These are phyloP conservation scores for Guadua angustifolia DNA, from an alignment of 176 grass and related monocot species.

Conservation along the genomic window DNA sequence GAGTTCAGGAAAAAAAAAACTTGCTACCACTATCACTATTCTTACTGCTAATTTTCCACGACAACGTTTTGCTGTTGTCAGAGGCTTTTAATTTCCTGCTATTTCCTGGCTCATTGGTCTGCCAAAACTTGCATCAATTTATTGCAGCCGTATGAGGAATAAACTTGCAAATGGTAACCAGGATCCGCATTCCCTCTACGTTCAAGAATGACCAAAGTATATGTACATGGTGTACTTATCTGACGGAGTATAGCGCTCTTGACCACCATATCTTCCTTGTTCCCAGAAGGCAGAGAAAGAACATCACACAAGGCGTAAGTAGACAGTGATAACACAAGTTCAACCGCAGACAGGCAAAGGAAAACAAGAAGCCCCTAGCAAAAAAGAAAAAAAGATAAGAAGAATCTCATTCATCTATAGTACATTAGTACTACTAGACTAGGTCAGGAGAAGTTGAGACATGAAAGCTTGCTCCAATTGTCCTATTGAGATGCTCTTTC, in stretches of 20 bases:
- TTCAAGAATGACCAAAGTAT: neutral
- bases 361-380: neutral
- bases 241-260: slow-evolving; percentile 8
- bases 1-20: neutral
- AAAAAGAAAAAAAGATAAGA: neutral
- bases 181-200: slow-evolving; percentile 9
- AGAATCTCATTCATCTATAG: neutral
- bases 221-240: neutral
- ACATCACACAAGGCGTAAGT: neutral
- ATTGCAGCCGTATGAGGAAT: neutral
- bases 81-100: neutral
- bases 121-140: neutral
- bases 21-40: neutral
- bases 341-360: neutral
- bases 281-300: neutral
- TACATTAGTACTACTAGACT: neutral
- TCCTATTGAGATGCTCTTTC: slow-evolving; percentile 24
- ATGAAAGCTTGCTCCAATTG: slow-evolving; percentile 34
- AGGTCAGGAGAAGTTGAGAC: neutral
- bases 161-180: neutral
- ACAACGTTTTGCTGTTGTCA: neutral
- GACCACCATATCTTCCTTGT: slow-evolving; percentile 25
- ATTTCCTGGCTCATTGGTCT: neutral
- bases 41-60: neutral
- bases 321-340: neutral